Base-by-base conservation (phyloP, 2,329 filamentous ascomycete genomes). In the Venturia aucupariae region DNA sequence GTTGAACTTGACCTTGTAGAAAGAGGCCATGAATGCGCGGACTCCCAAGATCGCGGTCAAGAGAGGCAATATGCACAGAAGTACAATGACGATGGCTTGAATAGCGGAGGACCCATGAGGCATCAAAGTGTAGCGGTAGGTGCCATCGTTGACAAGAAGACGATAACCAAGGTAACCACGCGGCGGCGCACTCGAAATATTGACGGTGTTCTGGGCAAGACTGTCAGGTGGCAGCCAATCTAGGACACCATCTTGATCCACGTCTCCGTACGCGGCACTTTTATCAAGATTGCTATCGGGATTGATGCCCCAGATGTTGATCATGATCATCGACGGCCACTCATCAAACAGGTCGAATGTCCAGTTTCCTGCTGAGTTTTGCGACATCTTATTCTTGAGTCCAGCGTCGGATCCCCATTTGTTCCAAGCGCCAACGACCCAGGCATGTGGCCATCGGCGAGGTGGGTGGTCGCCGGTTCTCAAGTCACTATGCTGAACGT, bases 291-390 rank as follows among this genome's bases (percentile, higher is more conserved):
- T 75, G 22, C 84, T 84, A 71, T 87, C 81, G 0, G 81, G 80
- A 68, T 87, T 85, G 71, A 87, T 84, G 62, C 86, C 86, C 86
- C 86, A 88, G 7, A 86, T 79, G 68, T 87, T 88, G 66, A 87
- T 75, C 69, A 87, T 84, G 65, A 84, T 81, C 60, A 81, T 74
- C 2, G 82, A 80, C 7, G 86, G 86, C 81, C 84, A 88, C 70
- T 88, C 86, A 3, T 80, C 77, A 79, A 86, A 82, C 65, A 87
- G 84, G 67, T 84, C 78, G 68, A 82, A 83, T 22, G 77, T 75
- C 86, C 86, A 88, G 2, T 75, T 73, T 62, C 84, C 77, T 27
- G 73, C 72, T 17, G 51, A 57, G 5, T 76, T 74, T 35, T 78
- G 75, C 57, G 75, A 70, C 75, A 87, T 81, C 5, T 74, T 67